Base-by-base conservation (phyloP, 768 basidiomycete species). In the Leccinum arenicola region DNA sequence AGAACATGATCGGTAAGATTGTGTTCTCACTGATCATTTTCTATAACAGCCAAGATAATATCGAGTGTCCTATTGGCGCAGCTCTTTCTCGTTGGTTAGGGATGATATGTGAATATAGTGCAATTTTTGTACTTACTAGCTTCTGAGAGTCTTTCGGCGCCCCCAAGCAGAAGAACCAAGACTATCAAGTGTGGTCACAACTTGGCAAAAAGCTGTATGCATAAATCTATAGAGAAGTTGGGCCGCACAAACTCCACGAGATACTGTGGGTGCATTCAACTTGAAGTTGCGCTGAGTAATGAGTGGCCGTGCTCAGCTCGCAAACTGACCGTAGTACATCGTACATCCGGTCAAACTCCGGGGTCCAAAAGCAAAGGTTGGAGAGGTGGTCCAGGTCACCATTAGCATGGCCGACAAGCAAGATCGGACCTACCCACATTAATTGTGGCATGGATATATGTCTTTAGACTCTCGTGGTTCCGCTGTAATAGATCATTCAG, bases 201-300 rank as follows among this genome's bases (percentile, higher is more conserved):
- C 53, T 36, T 52, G 52, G 55, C n/a, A 33, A 54, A 61, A 58
- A 52, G 19, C 10, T 17, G 23, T 38, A 40, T 1, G 40, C 6
- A 33, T 35, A 8, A 8, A 27, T 27, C 27, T 27, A 27, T 27
- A 14, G 14, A n/a, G 17, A 12, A 36, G 12, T 27, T 33, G 35
- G 52, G 27, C 70, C 70, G 72, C 70, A 66, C 38, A 71, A 71
- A 66, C 63, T 17, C 71, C 71, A 63, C 61, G 23, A 47, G 33
- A 56, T 49, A 29, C 27, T 27, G 27, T 27, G 57, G 5, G 23
- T 43, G 36, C 17, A 40, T 17, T 27, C 27, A 27, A 27, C 27
- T 27, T 27, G 27, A 27, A 27, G 27, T 27, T 35, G 21, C 35
- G 23, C 51, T 52, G 50, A 48, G 29, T 52, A 33, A 61, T 52